These are phyloP conservation scores for Aquilaria yunnanensis DNA, from an alignment of 345 rosid genomes.

Conservation along the genomic window DNA sequence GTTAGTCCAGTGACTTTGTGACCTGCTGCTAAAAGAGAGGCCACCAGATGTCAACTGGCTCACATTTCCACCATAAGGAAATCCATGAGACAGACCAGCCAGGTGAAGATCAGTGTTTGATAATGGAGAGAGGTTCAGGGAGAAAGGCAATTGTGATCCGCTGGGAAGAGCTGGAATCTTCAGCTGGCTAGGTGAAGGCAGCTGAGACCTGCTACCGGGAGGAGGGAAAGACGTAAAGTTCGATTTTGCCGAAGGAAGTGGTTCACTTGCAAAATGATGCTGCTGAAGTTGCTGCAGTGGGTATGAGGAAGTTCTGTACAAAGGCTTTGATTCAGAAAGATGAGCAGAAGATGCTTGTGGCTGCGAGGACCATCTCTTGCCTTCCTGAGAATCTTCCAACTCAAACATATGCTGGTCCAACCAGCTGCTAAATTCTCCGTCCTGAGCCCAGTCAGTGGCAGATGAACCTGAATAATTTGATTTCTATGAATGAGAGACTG, in stretches of 20 bases:
- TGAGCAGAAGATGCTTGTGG: constrained; percentile 47
- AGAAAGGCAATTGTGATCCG: constrained; percentile 49
- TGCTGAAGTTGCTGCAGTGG: constrained; percentile 64
- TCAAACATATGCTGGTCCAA: constrained; percentile 60
- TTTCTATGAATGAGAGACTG: background rate
- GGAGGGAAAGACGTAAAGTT: constrained; percentile 79
- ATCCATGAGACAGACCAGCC: constrained; percentile 59
- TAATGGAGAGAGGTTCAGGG: constrained; percentile 52
- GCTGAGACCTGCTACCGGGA: constrained; percentile 58
- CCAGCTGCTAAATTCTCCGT: constrained; percentile 67
- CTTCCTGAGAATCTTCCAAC: constrained; percentile 50
- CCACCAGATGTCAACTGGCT: constrained; percentile 58
- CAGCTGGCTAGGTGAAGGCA: constrained; percentile 50
- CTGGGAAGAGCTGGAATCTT: constrained; percentile 43
- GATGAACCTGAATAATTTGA: constrained; percentile 67
- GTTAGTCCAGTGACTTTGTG: constrained; percentile 72
- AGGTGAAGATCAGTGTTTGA: constrained; percentile 52
- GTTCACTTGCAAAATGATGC: constrained; percentile 66
- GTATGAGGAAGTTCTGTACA: constrained; percentile 86
- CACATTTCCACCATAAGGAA: constrained; percentile 55
- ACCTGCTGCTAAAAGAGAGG: constrained; percentile 60
- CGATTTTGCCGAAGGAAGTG: constrained; percentile 57
- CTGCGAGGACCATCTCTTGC: constrained; percentile 80
- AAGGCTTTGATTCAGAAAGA: constrained; percentile 48
- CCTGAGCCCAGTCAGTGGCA: constrained; percentile 85